Evolutionary conservation across 352 stramenopile genomes (phyloP), one percentile per base, ranked within the genome.

Genomic region (Globisporangium carolinianum): DNA sequence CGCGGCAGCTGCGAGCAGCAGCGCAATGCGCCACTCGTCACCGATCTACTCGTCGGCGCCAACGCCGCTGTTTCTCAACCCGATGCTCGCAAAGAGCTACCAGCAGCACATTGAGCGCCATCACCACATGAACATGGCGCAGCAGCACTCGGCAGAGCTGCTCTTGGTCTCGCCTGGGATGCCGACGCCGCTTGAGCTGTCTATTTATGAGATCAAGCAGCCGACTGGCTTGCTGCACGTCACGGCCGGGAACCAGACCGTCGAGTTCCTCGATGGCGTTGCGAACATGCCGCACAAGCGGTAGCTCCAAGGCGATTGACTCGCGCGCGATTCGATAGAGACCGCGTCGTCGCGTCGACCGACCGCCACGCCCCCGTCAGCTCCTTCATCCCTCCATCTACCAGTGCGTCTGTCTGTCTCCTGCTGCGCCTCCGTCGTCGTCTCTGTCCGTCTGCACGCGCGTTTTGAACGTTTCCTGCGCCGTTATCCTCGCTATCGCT

Each of bases 181-280:
- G 49, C 82, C 82, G 41, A 89, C 82, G 46, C 82, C 82, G 6
- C 63, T 89, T 53, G 79, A 91, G 61, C 61, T 91, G 52, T 91
- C 82, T 63, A 89, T 89, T 73, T 91, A 91, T 75, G 82, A 91
- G 63, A 76, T 77, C 66, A 91, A 91, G 65, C 82, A 91, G 58
- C 82, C 82, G 5, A 91, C 82, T 14, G 82, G 82, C 45, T 83
- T 87, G 55, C 71, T 91, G 32, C 82, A 91, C 64, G 82, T 91
- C 61, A 91, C 82, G 2, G 65, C 75, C 37, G 82, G 82, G 53
- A 91, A 91, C 65, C 82, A 91, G 71, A 91, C 82, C 3, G 82
- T 91, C 48, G 82, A 91, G 60, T 91, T 91, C 58, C 63, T 89
- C 14, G 82, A 89, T 55, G 82, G 82, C 51, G 82, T 91, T 9